Evolutionary conservation across 768 basidiomycete genomes (phyloP), one percentile per base, ranked within the genome.

Genomic region (Psilocybe sp.): DNA sequence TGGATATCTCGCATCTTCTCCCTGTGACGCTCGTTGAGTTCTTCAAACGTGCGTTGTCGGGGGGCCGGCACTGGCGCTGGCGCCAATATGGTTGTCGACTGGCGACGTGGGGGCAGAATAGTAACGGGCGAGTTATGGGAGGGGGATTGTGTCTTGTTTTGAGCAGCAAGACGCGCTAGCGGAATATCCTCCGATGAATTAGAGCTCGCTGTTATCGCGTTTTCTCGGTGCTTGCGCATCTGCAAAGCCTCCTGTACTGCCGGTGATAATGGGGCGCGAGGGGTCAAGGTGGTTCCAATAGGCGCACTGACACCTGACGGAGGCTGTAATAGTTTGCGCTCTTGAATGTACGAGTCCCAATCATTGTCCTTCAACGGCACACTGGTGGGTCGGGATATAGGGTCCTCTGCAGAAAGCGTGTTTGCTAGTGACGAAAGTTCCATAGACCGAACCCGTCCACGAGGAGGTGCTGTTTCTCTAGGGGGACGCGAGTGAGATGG

Each of bases 281-380:
- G 69, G 60, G 40, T 70, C 56, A 23, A 50, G 34, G 31, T 66
- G 46, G 85, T 82, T 5, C 75, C 69, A 59, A 93, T 92, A 1
- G 91, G 89, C n/a, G 83, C 75, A 13, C 89, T 81, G 39, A 90
- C 78, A 6, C 91, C 89, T 15, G 84, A 78, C 9, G 91, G 90
- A 38, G 92, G 91, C 59, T 90, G 88, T 52, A 94, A 68, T 13
- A 97, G 74, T 62, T 87, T 91, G 48, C 93, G 81, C 44, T 95
- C 90, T 40, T 82, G 83, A 43, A 93, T 78, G 64, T 97, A 96
- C 39, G 78, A 69, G 54, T 95, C 88, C 93, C 93, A 97, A 55
- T 89, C 85, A n/a, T 80, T 76, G 38, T 88, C 82, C 43, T 78
- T 79, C 36, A 88, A 67, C n/a, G 88, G 87, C 5, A 75, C 84